phyloP scores from a whole-genome alignment of 306 rosid species.

The Sesbania bispinosa region DNA sequence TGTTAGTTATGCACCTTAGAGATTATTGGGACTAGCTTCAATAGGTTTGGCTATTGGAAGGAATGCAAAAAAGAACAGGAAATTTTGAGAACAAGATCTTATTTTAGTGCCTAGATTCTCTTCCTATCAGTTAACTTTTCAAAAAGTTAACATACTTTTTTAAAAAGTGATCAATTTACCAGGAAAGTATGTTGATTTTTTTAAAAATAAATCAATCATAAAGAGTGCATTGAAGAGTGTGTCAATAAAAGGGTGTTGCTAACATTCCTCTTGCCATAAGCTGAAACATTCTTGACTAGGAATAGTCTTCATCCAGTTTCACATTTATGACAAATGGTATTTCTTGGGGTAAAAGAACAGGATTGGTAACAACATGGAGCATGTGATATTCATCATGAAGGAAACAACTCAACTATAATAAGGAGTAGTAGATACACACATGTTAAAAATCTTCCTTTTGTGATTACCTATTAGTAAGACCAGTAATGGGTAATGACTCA shows the following conservation, averaged over 20 bases:
- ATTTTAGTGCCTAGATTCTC: neutral
- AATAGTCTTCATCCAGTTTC: neutral
- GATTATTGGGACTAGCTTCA: neutral
- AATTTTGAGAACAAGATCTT: neutral
- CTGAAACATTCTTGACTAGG: neutral
- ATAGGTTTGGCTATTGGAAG: neutral
- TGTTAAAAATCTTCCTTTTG: neutral
- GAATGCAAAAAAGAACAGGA: neutral
- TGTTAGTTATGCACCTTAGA: too few relatives aligned
- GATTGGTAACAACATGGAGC: neutral
- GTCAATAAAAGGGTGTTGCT: too few relatives aligned
- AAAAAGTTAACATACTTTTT: too few relatives aligned
- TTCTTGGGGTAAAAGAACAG: neutral
- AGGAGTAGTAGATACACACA: neutral
- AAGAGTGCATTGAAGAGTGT: too few relatives aligned
- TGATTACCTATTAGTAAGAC: neutral
- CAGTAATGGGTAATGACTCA: neutral
- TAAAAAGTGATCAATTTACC: too few relatives aligned
- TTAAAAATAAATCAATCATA: too few relatives aligned
- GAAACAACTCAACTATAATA: neutral
- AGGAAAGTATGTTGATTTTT: too few relatives aligned
- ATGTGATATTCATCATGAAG: neutral
- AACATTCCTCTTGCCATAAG: too few relatives aligned
- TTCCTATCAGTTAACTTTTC: too few relatives aligned
- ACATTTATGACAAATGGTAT: neutral